Percentiles rank a stretch among this genome's conserved stretches.
phyloP scores from a whole-genome alignment of 805 yeast species.

The Ogataea ramenticola region DNA sequence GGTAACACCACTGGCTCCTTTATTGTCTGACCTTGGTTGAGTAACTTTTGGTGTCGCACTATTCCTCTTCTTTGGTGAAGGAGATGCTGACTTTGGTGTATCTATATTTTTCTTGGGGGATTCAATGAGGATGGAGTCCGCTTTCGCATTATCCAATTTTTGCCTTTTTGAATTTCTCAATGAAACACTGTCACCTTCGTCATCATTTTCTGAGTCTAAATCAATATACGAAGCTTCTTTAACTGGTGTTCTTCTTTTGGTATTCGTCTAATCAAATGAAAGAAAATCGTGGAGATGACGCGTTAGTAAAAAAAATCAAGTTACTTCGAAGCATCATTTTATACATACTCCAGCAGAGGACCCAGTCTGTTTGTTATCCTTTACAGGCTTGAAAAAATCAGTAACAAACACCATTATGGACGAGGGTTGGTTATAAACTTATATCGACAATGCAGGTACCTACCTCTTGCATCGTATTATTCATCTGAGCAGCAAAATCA shows the following conservation, averaged over 20 bases:
- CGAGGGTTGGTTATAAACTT: too few relatives aligned
- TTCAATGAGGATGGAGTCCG: background rate
- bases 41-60: background rate
- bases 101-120: background rate
- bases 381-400: background rate
- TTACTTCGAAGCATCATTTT: too few relatives aligned
- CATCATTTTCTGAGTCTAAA: conserved; percentile 10
- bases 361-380: too few relatives aligned
- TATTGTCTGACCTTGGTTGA: background rate
- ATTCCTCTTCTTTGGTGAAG: background rate
- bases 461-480: too few relatives aligned
- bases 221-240: background rate
- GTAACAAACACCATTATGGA: background rate
- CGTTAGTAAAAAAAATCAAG: background rate
- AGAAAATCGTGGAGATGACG: background rate
- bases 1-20: conserved; percentile 31
- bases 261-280: background rate
- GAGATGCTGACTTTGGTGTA: background rate
- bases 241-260: background rate
- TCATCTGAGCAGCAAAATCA: too few relatives aligned
- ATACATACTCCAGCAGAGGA: background rate
- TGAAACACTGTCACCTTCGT: conserved; percentile 2
- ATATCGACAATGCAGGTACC: too few relatives aligned
- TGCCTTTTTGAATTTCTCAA: background rate
- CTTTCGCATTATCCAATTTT: background rate